Conservation (phyloP, 192 early-diverging fungal genomes). For the Funneliformis geosporum region DNA sequence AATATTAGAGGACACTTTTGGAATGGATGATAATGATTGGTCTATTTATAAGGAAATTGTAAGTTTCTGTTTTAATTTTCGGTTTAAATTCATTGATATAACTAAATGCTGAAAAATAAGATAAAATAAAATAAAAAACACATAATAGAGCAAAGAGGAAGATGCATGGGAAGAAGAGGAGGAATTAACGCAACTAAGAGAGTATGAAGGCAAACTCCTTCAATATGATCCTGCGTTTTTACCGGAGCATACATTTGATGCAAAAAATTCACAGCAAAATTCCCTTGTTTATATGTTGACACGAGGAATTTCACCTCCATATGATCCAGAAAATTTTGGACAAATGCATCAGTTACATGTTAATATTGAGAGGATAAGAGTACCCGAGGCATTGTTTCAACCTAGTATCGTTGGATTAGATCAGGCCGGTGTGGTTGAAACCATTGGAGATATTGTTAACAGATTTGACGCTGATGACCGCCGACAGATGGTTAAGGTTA, state of each 20-base stretch:
- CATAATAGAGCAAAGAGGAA: slow-evolving; percentile 72
- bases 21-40: slow-evolving; percentile 93
- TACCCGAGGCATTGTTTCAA: slow-evolving; percentile 90
- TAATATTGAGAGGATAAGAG: slow-evolving; percentile 88
- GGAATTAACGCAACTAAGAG: slow-evolving; percentile 65
- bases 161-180: slow-evolving; percentile 80
- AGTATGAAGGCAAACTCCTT: slow-evolving; percentile 71
- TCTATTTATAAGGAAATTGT: slow-evolving; percentile 88
- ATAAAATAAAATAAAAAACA: too few species aligned
- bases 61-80: slow-evolving; percentile 32
- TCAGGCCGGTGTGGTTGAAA: slow-evolving; percentile 86
- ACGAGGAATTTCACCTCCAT: slow-evolving; percentile 58
- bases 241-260: slow-evolving; percentile 69
- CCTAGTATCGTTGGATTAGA: slow-evolving; percentile 84
- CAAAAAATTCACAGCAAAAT: slow-evolving; percentile 62
- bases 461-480: slow-evolving; percentile 51
- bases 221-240: slow-evolving; percentile 76
- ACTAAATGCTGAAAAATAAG: neutral
- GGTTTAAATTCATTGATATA: neutral
- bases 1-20: slow-evolving; percentile 83
- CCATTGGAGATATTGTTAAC: slow-evolving; percentile 63
- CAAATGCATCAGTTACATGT: slow-evolving; percentile 83
- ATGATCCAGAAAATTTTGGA: slow-evolving; percentile 63
- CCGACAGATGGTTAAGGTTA: slow-evolving; percentile 56
- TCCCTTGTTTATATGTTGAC: slow-evolving; percentile 75